Base-by-base conservation (phyloP, 805 yeast genomes). In the Sungouiozyma intestinalis region DNA sequence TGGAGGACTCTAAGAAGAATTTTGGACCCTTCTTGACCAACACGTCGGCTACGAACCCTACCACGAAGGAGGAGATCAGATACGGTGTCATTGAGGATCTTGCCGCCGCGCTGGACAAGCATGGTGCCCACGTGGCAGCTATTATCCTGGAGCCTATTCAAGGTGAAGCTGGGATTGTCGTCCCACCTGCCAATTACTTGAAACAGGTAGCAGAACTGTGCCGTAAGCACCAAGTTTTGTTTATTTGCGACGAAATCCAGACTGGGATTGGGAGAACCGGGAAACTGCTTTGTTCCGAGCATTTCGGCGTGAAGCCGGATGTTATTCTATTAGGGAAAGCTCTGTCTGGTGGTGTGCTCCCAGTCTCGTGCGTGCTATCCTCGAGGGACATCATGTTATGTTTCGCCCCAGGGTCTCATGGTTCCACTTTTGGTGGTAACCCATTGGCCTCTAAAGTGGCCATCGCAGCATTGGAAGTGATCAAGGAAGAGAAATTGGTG, bases 251-350 rank as follows among this genome's bases (percentile, higher is more conserved):
- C 63, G 97, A 90, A 71, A 86, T 90, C 61, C 97, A 90, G 69
- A 88, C 97, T 19, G 97, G 97, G 66, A 77, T 90, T 62, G 97
- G 94, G 39, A 81, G 97, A 73, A 90, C 97, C 21, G 97, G 97
- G 58, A 85, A 84, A 69, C 72, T 90, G 74, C 73, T 90, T 47
- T 86, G 96, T 63, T 81, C 79, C 66, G 94, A 90, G 68, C 97
- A 90, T 66, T 80, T 81, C 46, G 64, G 64, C 45, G 82, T 85
- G 50, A 82, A 82, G 63, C 97, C 97, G 36, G 97, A 90, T 67
- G 72, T 90, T 51, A 79, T 90, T 19, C 68, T 87, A 34, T 74
- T 90, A 53, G 97, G 97, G 57, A 90, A 90, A 69, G 97, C 97
- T 45, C 76, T 90, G 46, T 81, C 94, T 24, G 97, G 97, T 44